A percentile compares a stretch with the other conserved stretches of the same genome.
These are phyloP conservation scores for Trypethelium eluteriae DNA, from an alignment of 495 filamentous ascomycete species.

Conservation along the genomic window DNA sequence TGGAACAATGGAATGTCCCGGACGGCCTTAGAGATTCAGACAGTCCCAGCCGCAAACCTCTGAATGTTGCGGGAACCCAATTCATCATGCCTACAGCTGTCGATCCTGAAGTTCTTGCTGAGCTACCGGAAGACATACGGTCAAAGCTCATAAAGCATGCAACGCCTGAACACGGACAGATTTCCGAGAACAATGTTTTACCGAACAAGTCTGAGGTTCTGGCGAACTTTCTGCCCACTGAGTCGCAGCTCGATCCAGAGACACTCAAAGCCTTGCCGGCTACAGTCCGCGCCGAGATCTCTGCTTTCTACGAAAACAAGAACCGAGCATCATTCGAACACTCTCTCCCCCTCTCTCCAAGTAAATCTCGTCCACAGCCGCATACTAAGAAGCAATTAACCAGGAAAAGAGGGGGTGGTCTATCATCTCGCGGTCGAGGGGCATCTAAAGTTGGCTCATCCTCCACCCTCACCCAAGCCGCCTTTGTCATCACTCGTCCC, in stretches of 20 bases:
- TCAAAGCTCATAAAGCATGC: conserved; percentile 53
- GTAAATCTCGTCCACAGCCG: conserved; percentile 43
- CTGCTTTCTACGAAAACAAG: conserved; percentile 54
- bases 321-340: conserved; percentile 32
- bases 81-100: conserved; percentile 77
- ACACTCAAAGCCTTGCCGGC: conserved; percentile 67
- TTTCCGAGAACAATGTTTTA: not conserved
- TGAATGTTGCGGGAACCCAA: conserved; percentile 78
- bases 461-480: conserved; percentile 56
- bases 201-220: not conserved
- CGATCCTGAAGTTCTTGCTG: conserved; percentile 65
- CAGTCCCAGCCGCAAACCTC: conserved; percentile 51
- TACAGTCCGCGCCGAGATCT: conserved; percentile 72
- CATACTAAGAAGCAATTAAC: conserved; percentile 47
- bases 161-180: conserved; percentile 7
- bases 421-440: conserved; percentile 45
- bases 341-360: conserved; percentile 51
- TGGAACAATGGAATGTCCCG: conserved; percentile 15
- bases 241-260: conserved; percentile 36
- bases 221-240: conserved; percentile 26
- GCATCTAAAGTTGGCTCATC: conserved; percentile 37
- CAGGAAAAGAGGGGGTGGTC: conserved; percentile 49
- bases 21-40: conserved; percentile 37
- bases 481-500: conserved; percentile 44
- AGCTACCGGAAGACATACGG: conserved; percentile 72